Conservation (phyloP, 2,329 filamentous ascomycete species). For the Alternaria atra region DNA sequence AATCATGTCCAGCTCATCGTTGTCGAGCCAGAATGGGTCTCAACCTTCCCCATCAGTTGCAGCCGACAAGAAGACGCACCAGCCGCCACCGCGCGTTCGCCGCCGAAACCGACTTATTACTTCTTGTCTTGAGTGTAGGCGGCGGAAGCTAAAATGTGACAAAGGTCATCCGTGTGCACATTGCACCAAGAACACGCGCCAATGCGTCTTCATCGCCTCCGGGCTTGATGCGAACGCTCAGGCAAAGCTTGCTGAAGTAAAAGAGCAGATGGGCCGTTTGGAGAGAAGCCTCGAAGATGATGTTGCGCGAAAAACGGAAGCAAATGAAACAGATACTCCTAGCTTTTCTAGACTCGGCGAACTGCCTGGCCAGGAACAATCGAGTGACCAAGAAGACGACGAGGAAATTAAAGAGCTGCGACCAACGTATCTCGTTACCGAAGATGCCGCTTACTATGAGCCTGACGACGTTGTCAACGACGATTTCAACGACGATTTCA, state of each 20-base stretch:
- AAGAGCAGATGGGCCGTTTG: slow-evolving; percentile 78
- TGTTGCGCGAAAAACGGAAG: slow-evolving; percentile 60
- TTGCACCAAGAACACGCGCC: slow-evolving; percentile 63
- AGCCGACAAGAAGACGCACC: slow-evolving; percentile 28
- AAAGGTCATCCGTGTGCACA: slow-evolving; percentile 76
- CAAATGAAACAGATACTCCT: slow-evolving; percentile 10
- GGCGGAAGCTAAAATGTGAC: slow-evolving; percentile 81
- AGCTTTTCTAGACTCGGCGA: slow-evolving; percentile 7
- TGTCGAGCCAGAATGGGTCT: slow-evolving; percentile 5
- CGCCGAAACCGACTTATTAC: slow-evolving; percentile 51
- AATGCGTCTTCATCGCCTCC: slow-evolving; percentile 71
- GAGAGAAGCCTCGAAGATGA: slow-evolving; percentile 75
- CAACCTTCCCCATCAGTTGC: slow-evolving; percentile 5
- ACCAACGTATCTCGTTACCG: slow-evolving; percentile 68
- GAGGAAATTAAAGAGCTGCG: slow-evolving; percentile 68
- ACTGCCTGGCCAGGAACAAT: slow-evolving; percentile 53
- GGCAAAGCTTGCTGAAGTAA: slow-evolving; percentile 76
- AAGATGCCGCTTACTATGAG: slow-evolving; percentile 74
- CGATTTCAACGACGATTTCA: slow-evolving; percentile 75
- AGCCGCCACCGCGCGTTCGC: slow-evolving; percentile 42
- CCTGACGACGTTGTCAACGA: slow-evolving; percentile 70
- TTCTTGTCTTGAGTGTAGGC: slow-evolving; percentile 59
- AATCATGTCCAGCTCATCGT: slow-evolving; percentile 16
- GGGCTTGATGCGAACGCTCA: slow-evolving; percentile 75
- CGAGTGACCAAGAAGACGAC: slow-evolving; percentile 64